These are phyloP conservation scores for Globisporangium barbulae DNA, from an alignment of 352 stramenopile species.

Conservation along the genomic window DNA sequence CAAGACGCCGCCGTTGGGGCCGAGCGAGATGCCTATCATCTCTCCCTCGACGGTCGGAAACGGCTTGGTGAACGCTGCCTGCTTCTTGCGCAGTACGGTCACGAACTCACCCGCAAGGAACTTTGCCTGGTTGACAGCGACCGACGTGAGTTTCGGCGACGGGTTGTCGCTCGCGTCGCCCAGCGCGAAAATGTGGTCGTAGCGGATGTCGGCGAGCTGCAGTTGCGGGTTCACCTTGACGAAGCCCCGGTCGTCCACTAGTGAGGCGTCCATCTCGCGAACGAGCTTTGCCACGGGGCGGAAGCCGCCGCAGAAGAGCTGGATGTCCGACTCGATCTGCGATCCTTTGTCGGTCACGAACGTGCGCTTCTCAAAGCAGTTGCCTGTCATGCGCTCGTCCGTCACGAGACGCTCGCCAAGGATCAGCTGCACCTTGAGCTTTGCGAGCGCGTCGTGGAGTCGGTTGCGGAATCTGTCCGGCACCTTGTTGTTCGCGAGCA, in stretches of 20 bases:
- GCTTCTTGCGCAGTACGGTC: background rate
- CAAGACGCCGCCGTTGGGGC: background rate
- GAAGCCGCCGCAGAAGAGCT: background rate
- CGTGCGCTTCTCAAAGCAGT: slow-evolving; percentile 1
- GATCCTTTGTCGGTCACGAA: background rate
- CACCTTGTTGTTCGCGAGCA: background rate
- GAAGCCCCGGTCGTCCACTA: background rate
- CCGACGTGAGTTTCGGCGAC: background rate
- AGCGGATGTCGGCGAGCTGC: background rate
- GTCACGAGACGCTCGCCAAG: background rate
- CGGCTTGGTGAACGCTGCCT: background rate
- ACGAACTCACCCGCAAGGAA: slow-evolving; percentile 1
- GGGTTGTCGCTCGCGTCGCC: background rate
- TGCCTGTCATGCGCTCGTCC: background rate
- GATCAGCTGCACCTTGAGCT: slow-evolving; percentile 4
- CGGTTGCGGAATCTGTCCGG: background rate
- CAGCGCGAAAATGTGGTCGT: background rate
- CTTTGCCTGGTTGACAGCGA: background rate
- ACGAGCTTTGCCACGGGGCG: background rate
- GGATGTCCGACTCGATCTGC: slow-evolving; percentile 1
- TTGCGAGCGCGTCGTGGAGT: background rate
- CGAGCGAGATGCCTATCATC: background rate
- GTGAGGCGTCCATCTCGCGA: background rate
- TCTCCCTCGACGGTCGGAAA: background rate
- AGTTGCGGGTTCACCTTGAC: background rate